These are phyloP conservation scores for Fomitiporia mediterranea DNA, from an alignment of 1,284 basidiomycete genomes.

Conservation along the genomic window DNA sequence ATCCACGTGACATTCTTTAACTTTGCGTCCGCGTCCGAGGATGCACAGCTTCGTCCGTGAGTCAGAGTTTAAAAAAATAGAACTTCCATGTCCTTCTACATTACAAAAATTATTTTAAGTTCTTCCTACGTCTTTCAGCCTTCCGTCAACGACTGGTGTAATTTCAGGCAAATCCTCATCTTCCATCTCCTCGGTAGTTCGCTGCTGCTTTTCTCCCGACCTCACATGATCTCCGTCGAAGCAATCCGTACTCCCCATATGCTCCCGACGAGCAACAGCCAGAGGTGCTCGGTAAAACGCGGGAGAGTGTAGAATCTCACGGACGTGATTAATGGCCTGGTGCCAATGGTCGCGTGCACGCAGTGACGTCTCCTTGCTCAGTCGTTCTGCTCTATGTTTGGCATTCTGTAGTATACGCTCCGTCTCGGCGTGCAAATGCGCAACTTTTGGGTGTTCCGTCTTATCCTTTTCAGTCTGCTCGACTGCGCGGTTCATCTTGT, in stretches of 20 bases:
- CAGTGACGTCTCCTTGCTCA: slow-evolving; percentile 16
- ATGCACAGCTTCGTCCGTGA: slow-evolving; percentile 4
- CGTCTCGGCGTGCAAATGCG: slow-evolving; percentile 40
- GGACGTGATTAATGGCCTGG: slow-evolving; percentile 39
- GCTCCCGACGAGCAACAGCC: slow-evolving; percentile 57
- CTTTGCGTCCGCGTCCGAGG: slow-evolving; percentile 8
- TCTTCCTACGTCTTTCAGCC: slow-evolving; percentile 18
- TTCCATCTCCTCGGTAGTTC: slow-evolving; percentile 1
- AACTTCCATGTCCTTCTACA: neutral
- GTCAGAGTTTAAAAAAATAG: too few species aligned
- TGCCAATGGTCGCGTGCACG: slow-evolving; percentile 41
- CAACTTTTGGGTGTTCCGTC: slow-evolving; percentile 13
- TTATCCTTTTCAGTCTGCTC: slow-evolving; percentile 25
- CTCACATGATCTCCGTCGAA: slow-evolving; percentile 54
- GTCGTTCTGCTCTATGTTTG: slow-evolving; percentile 32
- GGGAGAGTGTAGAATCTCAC: slow-evolving; percentile 45
- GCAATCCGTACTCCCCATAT: slow-evolving; percentile 74
- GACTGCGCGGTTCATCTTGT: slow-evolving; percentile 46
- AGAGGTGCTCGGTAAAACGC: slow-evolving; percentile 58
- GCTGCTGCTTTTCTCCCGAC: slow-evolving; percentile 25
- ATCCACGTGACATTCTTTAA: slow-evolving; percentile 3
- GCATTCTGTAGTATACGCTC: slow-evolving; percentile 40
- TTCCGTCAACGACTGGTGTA: slow-evolving; percentile 12
- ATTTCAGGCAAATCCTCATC: slow-evolving; percentile 16
- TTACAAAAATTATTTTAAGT: neutral